phyloP scores from a whole-genome alignment of 163 green algal species.

The Trebouxia gelatinosa region DNA sequence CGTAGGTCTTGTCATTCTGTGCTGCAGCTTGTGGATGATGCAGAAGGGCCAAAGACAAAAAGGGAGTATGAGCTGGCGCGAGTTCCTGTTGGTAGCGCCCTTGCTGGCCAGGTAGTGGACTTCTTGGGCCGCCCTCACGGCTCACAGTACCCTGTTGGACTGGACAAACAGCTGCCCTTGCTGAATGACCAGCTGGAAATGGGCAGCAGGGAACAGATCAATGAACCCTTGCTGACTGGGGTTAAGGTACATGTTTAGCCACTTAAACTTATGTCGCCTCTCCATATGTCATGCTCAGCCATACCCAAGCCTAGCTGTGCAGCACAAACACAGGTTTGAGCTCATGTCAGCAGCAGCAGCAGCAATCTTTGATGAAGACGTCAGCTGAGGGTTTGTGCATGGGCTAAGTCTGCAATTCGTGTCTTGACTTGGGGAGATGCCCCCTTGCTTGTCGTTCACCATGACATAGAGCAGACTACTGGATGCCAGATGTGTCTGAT shows the following conservation, averaged over 20 bases:
- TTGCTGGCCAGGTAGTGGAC: constrained; percentile 59
- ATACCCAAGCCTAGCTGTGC: neutral
- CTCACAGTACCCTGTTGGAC: constrained; percentile 30
- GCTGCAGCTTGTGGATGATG: constrained; percentile 74
- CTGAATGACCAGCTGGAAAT: constrained; percentile 72
- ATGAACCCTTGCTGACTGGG: constrained; percentile 75
- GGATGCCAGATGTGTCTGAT: too few species aligned
- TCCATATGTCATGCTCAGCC: neutral
- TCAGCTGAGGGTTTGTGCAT: neutral
- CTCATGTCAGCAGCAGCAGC: neutral
- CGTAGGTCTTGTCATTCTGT: too few species aligned
- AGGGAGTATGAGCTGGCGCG: constrained; percentile 66
- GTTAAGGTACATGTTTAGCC: constrained; percentile 44
- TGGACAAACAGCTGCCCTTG: constrained; percentile 55
- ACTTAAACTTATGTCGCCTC: neutral
- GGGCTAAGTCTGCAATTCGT: neutral
- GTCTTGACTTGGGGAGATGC: too few species aligned
- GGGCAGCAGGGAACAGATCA: constrained; percentile 79
- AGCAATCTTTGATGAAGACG: neutral
- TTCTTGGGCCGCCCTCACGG: constrained; percentile 53
- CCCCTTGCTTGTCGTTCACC: too few species aligned
- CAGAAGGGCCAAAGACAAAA: constrained; percentile 70
- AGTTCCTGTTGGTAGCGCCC: constrained; percentile 50
- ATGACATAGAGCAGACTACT: too few species aligned
- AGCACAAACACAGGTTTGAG: neutral